Base-by-base conservation (phyloP, 306 rosid species). In the Alnus rubra region DNA sequence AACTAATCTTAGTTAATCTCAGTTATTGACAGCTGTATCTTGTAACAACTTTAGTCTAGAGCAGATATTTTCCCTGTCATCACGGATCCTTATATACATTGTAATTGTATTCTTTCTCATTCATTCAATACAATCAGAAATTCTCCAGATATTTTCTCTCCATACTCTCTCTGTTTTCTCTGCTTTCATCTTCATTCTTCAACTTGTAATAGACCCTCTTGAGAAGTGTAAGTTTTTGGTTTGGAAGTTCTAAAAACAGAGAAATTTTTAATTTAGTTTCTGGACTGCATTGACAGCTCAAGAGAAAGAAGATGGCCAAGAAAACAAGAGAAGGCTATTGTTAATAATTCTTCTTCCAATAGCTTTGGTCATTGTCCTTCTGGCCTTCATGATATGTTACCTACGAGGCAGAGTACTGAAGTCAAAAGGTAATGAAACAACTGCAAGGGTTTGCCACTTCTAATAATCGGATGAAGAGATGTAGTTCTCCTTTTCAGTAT, bases 231-330 rank as follows among this genome's bases (percentile, higher is more conserved):
- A n/a, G n/a, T n/a, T n/a, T n/a, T 1, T 48, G 45, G 45, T 42
- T 42, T 42, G 5, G 8, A 42, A 42, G 45, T 42, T 42, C 45
- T 4, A 42, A 48, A 16, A 68, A 73, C 16, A 49, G 62, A 44
- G 14, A 58, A 58, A 59, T 59, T 59, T 59, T 28, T 9, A 2
- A 19, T 8, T 16, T 65, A 8, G 16, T 8, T 65, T 35, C 28
- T 42, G 81, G 62, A 54, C 8, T 31, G 33, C 58, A 74, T 63
- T 64, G 65, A 49, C 79, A 80, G 84, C 79, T 67, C 76, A 67
- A 44, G 82, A 74, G 44, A 60, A 73, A 50, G 84, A 58, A 73
- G 73, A 11, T 53, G 69, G 44, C 63, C 74, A 51, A 9, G 55
- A 48, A 67, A 67, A 67, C 18, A 80, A 73, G 63, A 73, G 2